Evolutionary conservation across 2,329 filamentous ascomycete species (phyloP).

Genomic region (Exophiala sideris): DNA sequence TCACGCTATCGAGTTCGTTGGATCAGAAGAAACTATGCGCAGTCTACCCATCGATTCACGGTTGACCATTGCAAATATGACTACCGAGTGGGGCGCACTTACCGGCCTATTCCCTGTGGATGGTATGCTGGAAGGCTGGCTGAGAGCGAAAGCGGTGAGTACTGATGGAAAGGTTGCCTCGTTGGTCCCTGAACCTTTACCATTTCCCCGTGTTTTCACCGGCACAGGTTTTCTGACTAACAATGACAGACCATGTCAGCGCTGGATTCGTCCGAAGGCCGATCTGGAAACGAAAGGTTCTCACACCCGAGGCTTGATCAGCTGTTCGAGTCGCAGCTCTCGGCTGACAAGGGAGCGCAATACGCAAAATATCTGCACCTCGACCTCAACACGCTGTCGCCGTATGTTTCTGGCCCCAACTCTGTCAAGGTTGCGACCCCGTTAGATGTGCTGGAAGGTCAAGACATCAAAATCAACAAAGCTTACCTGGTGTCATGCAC

Average conservation of each 20-base stretch:
- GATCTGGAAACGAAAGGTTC: slow-evolving; percentile 57
- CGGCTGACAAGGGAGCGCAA: slow-evolving; percentile 69
- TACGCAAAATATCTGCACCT: slow-evolving; percentile 84
- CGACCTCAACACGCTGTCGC: slow-evolving; percentile 77
- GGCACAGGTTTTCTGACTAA: no score
- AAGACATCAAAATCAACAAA: slow-evolving; percentile 75
- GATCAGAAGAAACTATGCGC: slow-evolving; percentile 70
- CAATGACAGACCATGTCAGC: slow-evolving; percentile 60
- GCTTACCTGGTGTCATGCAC: slow-evolving; percentile 90
- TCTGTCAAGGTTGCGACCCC: slow-evolving; percentile 85
- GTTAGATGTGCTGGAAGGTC: slow-evolving; percentile 65
- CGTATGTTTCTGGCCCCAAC: slow-evolving; percentile 83
- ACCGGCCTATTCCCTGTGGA: slow-evolving; percentile 80
- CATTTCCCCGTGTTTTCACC: no score
- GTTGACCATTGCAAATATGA: slow-evolving; percentile 53
- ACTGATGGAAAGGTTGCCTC: no score
- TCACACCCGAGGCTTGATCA: slow-evolving; percentile 70
- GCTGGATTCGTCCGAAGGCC: slow-evolving; percentile 47
- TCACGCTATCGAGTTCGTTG: slow-evolving; percentile 83
- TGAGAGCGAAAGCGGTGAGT: slow-evolving; percentile 63
- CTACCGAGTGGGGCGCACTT: slow-evolving; percentile 43
- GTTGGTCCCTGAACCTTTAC: no score
- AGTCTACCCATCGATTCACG: slow-evolving; percentile 71
- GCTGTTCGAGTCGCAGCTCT: slow-evolving; percentile 63
- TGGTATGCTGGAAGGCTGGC: slow-evolving; percentile 65